phyloP scores from a whole-genome alignment of 177 flowering plant species.

The Tripterygium wilfordii region DNA sequence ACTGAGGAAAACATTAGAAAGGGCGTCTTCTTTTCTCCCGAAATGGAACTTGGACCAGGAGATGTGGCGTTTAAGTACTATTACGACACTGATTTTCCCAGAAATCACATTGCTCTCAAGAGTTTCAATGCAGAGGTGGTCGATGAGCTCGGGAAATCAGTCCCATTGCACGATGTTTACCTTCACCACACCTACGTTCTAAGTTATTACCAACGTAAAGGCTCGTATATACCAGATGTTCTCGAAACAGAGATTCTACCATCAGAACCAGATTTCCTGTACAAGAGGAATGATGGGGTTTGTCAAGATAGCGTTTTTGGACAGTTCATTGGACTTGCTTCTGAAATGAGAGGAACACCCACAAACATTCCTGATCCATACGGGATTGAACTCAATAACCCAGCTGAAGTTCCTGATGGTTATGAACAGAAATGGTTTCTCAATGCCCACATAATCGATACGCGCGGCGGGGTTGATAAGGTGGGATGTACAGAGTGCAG shows the following conservation, averaged over 20 bases:
- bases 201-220: constrained; percentile 38
- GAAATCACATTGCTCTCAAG: constrained; percentile 71
- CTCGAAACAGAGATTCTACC: too few relatives aligned
- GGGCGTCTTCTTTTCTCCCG: constrained; percentile 63
- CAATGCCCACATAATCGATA: constrained; percentile 88
- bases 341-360: constrained; percentile 47
- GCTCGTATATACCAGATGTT: too few relatives aligned
- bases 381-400: constrained; percentile 76
- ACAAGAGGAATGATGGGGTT: constrained; percentile 51
- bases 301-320: constrained; percentile 35
- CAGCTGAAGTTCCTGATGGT: constrained; percentile 55
- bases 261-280: constrained; percentile 11
- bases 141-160: constrained; percentile 59
- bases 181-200: constrained; percentile 72
- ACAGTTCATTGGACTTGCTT: constrained; percentile 76
- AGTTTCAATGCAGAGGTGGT: constrained; percentile 72
- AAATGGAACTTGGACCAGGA: constrained; percentile 55
- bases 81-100: constrained; percentile 61
- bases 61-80: constrained; percentile 53
- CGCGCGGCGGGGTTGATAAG: constrained; percentile 70
- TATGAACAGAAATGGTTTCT: constrained; percentile 73
- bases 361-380: constrained; percentile 57
- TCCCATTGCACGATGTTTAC: constrained; percentile 80
- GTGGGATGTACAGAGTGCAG: constrained; percentile 86
- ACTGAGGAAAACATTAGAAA: too few relatives aligned